These are phyloP conservation scores for Globisporangium mamillatum DNA, from an alignment of 352 stramenopile genomes.

Conservation along the genomic window DNA sequence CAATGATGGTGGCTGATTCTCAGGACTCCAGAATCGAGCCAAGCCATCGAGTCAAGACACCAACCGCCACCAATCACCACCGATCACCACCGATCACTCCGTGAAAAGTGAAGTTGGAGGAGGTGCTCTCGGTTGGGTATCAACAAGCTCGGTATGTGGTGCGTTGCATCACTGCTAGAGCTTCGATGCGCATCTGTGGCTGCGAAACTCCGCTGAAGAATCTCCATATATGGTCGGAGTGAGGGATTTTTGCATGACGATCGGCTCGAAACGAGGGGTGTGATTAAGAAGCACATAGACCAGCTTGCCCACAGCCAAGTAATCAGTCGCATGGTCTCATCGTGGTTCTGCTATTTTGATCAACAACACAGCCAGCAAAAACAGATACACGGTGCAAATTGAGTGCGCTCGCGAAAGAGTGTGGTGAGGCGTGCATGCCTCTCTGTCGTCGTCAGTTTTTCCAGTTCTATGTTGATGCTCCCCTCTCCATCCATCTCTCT, in stretches of 20 bases:
- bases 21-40: no score
- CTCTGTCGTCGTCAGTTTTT: background rate
- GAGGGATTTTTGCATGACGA: background rate
- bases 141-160: background rate
- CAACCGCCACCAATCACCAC: no score
- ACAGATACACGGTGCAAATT: no score
- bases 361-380: no score
- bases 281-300: background rate
- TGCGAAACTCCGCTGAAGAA: background rate
- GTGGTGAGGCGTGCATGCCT: background rate
- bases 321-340: background rate
- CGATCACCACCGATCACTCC: no score
- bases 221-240: background rate
- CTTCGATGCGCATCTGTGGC: background rate
- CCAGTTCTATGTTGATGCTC: background rate
- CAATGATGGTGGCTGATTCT: no score
- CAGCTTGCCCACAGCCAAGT: background rate
- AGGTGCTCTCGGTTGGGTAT: background rate
- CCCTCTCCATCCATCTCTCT: no score
- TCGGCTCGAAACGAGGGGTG: background rate
- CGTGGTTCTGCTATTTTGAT: background rate
- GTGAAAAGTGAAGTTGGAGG: background rate
- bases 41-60: no score
- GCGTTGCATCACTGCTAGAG: background rate
- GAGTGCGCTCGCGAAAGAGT: no score